These are phyloP conservation scores for Mycena leptocephala DNA, from an alignment of 768 basidiomycete species.

Conservation along the genomic window DNA sequence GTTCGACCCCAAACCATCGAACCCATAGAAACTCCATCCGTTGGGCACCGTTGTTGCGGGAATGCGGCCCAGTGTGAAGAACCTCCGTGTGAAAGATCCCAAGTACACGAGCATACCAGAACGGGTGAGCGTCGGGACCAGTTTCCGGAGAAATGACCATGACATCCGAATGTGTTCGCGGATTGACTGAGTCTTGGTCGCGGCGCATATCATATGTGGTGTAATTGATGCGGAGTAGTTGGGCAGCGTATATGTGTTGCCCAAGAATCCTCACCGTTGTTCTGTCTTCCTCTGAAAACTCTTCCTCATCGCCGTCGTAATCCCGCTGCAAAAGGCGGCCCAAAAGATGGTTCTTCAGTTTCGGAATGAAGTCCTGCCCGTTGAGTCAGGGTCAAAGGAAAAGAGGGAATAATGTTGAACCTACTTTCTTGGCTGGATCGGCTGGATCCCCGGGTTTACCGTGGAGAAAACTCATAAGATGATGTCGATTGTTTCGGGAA, in stretches of 20 bases:
- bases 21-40: conserved; percentile 50
- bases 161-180: conserved; percentile 44
- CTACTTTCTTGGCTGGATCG: neutral
- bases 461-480: neutral
- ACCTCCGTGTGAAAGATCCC: conserved; percentile 39
- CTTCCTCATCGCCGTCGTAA: conserved; percentile 39
- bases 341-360: conserved; percentile 44
- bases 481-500: neutral
- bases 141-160: conserved; percentile 38
- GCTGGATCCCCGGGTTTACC: too few relatives aligned
- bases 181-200: conserved; percentile 52
- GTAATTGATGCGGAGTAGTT: conserved; percentile 50
- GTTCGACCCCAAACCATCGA: conserved; percentile 38
- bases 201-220: conserved; percentile 56
- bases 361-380: conserved; percentile 32
- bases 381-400: neutral
- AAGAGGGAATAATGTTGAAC: neutral
- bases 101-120: conserved; percentile 29
- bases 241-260: conserved; percentile 42
- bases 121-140: neutral
- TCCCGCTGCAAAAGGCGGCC: conserved; percentile 35
- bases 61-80: neutral
- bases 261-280: conserved; percentile 7
- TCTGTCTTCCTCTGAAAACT: conserved; percentile 5
- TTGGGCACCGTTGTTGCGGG: neutral